phyloP scores from a whole-genome alignment of 106 monocot species.

The Platanthera zijinensis region DNA sequence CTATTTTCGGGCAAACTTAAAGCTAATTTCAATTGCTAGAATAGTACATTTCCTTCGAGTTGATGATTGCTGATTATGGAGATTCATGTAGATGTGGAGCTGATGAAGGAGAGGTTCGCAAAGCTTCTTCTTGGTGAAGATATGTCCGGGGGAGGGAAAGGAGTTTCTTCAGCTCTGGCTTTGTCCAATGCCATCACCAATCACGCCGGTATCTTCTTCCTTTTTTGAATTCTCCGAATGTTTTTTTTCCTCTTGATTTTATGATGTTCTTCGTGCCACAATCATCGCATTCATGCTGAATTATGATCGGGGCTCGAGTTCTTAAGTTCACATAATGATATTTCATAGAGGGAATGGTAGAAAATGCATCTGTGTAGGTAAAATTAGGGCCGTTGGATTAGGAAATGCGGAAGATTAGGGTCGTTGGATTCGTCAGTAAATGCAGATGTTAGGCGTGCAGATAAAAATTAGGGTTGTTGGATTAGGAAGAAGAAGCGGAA shows the following conservation, averaged over 20 bases:
- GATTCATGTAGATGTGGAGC: conserved; percentile 22
- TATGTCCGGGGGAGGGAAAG: conserved; percentile 57
- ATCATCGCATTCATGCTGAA: background rate
- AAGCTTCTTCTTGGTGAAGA: conserved; percentile 50
- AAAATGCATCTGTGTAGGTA: background rate
- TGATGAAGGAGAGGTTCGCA: conserved; percentile 44
- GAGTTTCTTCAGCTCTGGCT: conserved; percentile 54
- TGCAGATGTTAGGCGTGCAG: too few species aligned
- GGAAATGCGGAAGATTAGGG: too few species aligned
- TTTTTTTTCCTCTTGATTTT: background rate
- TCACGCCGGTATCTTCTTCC: conserved; percentile 29
- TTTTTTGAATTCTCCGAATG: background rate
- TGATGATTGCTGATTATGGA: background rate
- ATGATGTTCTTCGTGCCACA: background rate
- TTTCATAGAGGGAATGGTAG: background rate
- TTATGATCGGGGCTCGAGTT: background rate
- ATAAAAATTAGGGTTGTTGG: too few species aligned
- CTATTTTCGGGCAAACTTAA: too few species aligned
- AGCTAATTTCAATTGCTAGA: too few species aligned
- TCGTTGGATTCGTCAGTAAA: too few species aligned
- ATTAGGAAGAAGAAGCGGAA: too few species aligned
- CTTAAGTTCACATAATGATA: background rate
- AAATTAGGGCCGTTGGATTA: too few species aligned
- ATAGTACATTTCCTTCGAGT: background rate
- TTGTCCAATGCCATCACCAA: conserved; percentile 60